A percentile compares a stretch with the other conserved stretches of the same genome.
Conservation (phyloP, 495 filamentous ascomycete species). For the Pyrenula massariospora region DNA sequence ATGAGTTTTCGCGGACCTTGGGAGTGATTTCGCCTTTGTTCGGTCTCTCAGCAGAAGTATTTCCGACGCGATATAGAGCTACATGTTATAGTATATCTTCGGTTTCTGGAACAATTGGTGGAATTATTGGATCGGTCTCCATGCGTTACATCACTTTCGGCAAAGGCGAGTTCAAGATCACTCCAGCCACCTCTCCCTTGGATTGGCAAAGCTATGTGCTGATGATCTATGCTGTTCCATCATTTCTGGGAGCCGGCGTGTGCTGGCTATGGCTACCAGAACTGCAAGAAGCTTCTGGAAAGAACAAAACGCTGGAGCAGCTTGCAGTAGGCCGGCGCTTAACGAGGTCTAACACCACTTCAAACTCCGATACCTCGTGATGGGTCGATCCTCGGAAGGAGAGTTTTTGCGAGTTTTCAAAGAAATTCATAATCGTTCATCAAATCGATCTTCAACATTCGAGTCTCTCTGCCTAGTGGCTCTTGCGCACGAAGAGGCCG, state of each 20-base stretch:
- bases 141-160: slow-evolving; percentile 30
- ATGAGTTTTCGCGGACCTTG: slow-evolving; percentile 53
- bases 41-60: slow-evolving; percentile 48
- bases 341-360: background rate
- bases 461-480: too few species aligned
- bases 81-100: slow-evolving; percentile 46
- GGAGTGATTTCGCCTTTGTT: slow-evolving; percentile 50
- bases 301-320: slow-evolving; percentile 28
- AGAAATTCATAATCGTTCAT: too few species aligned
- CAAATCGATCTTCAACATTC: too few species aligned
- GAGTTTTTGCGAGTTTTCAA: too few species aligned
- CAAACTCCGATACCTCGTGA: background rate
- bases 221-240: slow-evolving; percentile 31
- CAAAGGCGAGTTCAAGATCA: slow-evolving; percentile 11
- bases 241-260: slow-evolving; percentile 29
- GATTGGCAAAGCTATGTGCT: slow-evolving; percentile 25
- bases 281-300: slow-evolving; percentile 18
- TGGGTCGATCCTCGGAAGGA: background rate
- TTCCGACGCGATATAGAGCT: slow-evolving; percentile 47
- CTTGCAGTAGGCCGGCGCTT: slow-evolving; percentile 18
- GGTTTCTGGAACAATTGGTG: slow-evolving; percentile 43
- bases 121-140: slow-evolving; percentile 42
- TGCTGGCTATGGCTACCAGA: slow-evolving; percentile 35
- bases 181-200: slow-evolving; percentile 3
- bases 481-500: too few species aligned